Evolutionary conservation across 345 rosid species (phyloP).

Genomic region (Trapa incisa): DNA sequence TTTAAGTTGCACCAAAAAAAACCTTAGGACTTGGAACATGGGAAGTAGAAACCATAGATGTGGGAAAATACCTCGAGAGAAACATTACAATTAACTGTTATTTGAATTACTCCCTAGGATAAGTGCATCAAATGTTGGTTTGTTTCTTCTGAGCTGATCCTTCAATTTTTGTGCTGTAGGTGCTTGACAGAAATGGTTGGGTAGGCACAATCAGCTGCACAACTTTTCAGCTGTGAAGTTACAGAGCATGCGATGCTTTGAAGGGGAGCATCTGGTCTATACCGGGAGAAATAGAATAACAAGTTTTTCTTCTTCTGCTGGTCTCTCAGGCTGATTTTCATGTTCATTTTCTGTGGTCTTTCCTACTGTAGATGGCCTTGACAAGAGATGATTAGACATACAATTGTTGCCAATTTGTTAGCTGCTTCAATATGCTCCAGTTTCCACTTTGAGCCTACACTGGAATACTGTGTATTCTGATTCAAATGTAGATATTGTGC

Average conservation of each 20-base stretch:
- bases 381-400: background rate
- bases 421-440: background rate
- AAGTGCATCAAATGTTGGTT: background rate
- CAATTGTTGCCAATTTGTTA: background rate
- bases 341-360: background rate
- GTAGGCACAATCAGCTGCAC: constrained; percentile 25
- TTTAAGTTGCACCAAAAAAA: background rate
- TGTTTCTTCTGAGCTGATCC: background rate
- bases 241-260: background rate
- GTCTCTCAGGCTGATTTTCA: background rate
- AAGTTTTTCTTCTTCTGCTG: background rate
- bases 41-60: background rate
- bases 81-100: background rate
- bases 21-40: background rate
- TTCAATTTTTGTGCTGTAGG: constrained; percentile 27
- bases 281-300: background rate
- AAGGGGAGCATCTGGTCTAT: constrained; percentile 2
- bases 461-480: background rate
- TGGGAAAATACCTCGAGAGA: background rate
- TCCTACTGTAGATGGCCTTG: background rate
- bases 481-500: background rate
- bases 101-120: background rate
- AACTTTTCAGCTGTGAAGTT: constrained; percentile 2
- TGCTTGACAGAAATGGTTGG: constrained; percentile 38
- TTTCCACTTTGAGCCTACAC: background rate